Percentiles rank a stretch among this genome's conserved stretches.
Evolutionary conservation across 148 eudicot genomes (phyloP).

Genomic region (Limonium bicolor): DNA sequence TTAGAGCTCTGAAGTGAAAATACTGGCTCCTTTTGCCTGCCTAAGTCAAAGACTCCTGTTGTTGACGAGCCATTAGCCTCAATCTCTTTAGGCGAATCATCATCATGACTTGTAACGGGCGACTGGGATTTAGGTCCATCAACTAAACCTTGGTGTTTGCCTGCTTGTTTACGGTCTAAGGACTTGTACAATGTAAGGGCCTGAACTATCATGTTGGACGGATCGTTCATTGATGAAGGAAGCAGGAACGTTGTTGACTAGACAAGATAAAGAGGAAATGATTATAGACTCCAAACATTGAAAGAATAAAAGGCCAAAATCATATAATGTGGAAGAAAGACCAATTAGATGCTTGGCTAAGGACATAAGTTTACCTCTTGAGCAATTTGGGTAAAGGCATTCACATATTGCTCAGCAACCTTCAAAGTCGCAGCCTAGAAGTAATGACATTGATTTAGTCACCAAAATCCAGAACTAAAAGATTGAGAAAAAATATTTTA

Average conservation of each 20-base stretch:
- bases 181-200: slow-evolving; percentile 51
- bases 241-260: slow-evolving; percentile 72
- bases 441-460: neutral
- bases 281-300: neutral
- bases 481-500: neutral
- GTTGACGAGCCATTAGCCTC: neutral
- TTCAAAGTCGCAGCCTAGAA: slow-evolving; percentile 82
- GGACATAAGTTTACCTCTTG: slow-evolving; percentile 39
- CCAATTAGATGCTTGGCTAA: neutral
- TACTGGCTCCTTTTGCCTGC: neutral
- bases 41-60: slow-evolving; percentile 1
- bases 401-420: slow-evolving; percentile 73
- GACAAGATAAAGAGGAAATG: neutral
- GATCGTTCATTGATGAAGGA: slow-evolving; percentile 37
- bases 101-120: neutral
- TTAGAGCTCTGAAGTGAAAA: slow-evolving; percentile 8
- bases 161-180: slow-evolving; percentile 14
- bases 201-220: slow-evolving; percentile 46
- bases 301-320: neutral
- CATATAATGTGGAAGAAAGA: neutral
- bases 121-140: neutral
- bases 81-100: neutral
- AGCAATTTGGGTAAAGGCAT: slow-evolving; percentile 64
- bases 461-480: neutral
- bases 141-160: neutral